Evolutionary conservation across 805 yeast genomes (phyloP), one percentile per base, ranked within the genome.

Genomic region (Starmera caribaea): DNA sequence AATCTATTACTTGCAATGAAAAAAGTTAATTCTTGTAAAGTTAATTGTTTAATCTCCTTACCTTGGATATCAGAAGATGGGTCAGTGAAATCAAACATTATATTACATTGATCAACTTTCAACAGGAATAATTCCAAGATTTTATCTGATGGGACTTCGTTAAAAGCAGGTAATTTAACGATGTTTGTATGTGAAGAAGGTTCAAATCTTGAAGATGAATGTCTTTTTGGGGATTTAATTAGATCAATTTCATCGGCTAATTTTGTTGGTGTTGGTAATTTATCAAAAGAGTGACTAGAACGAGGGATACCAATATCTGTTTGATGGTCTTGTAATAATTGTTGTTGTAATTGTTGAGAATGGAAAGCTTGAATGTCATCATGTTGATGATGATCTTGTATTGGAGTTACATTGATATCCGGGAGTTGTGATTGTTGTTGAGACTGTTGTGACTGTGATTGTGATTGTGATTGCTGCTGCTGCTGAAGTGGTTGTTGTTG

Each of bases 31-130:
- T 92, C 97, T 55, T 83, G 88, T 42, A 92, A 67, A 2, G 97
- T 87, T 38, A 78, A 68, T 43, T 95, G 70, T 62, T 92, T 92
- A 55, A 88, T 74, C 55, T 92, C 97, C 60, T 92, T 92, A 35
- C 97, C 96, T 53, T 82, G 79, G 39, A 88, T 76, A 61, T 92
- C 97, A 41, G 80, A 79, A 12, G 95, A 81, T 7, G 97, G 95
- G 61, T 92, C 97, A 53, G 76, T 76, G 57, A 92, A 92, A 65
- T 92, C 96, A 66, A 90, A 92, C 66, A 92, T 77, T 21, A 88
- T 80, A 58, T 86, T 87, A 68, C 97, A 90, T 63, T 92, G 98
- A 53, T 88, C 95, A 38, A 90, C 79, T 56, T 92, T 92, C 51
- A 82, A 82, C 39, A 88, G 65, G 54, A 92, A 92, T 45, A 92